These are phyloP conservation scores for Schizonepeta tenuifolia DNA, from an alignment of 257 asterid species.

Conservation along the genomic window DNA sequence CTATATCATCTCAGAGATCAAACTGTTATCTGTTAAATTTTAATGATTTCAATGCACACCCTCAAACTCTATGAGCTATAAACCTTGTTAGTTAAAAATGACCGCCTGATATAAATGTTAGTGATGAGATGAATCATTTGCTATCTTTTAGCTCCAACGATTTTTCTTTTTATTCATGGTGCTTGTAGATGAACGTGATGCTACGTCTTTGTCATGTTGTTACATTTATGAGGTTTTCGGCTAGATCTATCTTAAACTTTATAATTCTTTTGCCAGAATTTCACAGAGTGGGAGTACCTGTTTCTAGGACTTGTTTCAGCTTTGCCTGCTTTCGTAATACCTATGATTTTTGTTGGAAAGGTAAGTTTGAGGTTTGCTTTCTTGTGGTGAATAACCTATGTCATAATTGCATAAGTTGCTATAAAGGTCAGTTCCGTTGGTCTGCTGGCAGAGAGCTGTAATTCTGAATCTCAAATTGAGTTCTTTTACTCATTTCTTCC, in stretches of 20 bases:
- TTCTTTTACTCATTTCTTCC: not conserved
- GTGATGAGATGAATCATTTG: not conserved
- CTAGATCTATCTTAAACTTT: slow-evolving; percentile 3
- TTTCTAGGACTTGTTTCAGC: slow-evolving; percentile 73
- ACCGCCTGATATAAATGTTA: not conserved
- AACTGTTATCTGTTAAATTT: not conserved
- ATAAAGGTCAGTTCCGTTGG: not conserved
- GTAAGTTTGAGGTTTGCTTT: slow-evolving; percentile 34
- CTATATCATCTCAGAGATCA: not conserved
- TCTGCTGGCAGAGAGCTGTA: slow-evolving; percentile 14
- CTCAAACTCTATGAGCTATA: not conserved
- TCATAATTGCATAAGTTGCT: slow-evolving; percentile 5
- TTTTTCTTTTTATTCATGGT: not conserved
- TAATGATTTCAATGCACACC: not conserved
- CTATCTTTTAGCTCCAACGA: not conserved
- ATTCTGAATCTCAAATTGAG: not conserved
- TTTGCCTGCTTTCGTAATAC: slow-evolving; percentile 71
- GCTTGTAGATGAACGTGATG: slow-evolving; percentile 2
- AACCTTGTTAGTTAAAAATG: not conserved
- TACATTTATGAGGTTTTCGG: not conserved
- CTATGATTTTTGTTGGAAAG: slow-evolving; percentile 69
- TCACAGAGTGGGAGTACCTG: slow-evolving; percentile 79
- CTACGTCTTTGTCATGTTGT: not conserved
- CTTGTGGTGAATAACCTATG: slow-evolving; percentile 5
- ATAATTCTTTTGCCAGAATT: slow-evolving; percentile 44